phyloP scores from a whole-genome alignment of 768 basidiomycete species.

The Postia placenta region DNA sequence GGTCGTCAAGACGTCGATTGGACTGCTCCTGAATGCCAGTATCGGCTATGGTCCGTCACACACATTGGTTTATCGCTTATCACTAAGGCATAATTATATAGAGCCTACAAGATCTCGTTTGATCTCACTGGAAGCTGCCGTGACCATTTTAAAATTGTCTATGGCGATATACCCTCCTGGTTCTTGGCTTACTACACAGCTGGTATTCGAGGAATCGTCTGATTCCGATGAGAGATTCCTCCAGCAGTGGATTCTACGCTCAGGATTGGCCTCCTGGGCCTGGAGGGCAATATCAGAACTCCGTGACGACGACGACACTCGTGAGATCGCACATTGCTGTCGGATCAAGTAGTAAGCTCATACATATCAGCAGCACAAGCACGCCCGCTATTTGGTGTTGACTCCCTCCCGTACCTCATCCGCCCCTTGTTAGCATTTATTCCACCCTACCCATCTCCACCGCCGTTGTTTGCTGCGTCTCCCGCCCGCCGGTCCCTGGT shows the following conservation, averaged over 20 bases:
- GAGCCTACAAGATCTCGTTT: slow-evolving; percentile 68
- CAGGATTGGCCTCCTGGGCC: slow-evolving; percentile 64
- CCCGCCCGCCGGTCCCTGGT: slow-evolving; percentile 40
- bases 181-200: slow-evolving; percentile 42
- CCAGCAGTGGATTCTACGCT: slow-evolving; percentile 64
- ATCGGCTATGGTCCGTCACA: slow-evolving; percentile 60
- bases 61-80: slow-evolving; percentile 5
- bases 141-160: slow-evolving; percentile 63
- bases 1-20: slow-evolving; percentile 71
- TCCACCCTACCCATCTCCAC: slow-evolving; percentile 41
- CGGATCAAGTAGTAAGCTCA: neutral
- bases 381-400: slow-evolving; percentile 52
- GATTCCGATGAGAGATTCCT: slow-evolving; percentile 24
- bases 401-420: slow-evolving; percentile 58
- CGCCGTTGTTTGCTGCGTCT: slow-evolving; percentile 33
- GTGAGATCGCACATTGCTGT: slow-evolving; percentile 29
- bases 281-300: slow-evolving; percentile 74
- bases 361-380: slow-evolving; percentile 27
- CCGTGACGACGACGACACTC: slow-evolving; percentile 46
- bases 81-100: slow-evolving; percentile 22
- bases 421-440: slow-evolving; percentile 53
- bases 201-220: slow-evolving; percentile 9
- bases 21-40: slow-evolving; percentile 72
- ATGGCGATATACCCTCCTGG: slow-evolving; percentile 68
- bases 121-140: slow-evolving; percentile 60